phyloP scores from a whole-genome alignment of 768 basidiomycete species.

The Mycena polygramma region DNA sequence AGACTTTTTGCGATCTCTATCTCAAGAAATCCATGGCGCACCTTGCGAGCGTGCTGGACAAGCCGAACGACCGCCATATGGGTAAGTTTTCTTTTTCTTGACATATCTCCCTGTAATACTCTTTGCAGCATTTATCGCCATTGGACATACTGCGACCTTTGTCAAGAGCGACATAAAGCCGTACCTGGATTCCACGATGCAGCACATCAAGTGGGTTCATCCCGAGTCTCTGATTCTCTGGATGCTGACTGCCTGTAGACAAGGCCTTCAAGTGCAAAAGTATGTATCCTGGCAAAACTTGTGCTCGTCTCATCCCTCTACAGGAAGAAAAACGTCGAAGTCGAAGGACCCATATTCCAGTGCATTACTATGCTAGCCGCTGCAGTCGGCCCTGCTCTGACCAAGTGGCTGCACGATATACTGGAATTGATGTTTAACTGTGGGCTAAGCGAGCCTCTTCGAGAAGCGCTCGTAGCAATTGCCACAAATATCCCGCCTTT shows the following conservation, averaged over 20 bases:
- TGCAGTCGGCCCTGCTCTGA: constrained; percentile 95
- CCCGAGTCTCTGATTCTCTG: neutral
- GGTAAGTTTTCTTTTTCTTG: constrained; percentile 61
- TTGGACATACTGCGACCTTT: constrained; percentile 93
- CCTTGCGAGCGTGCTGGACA: constrained; percentile 88
- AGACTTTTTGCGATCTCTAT: constrained; percentile 91
- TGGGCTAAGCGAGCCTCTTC: constrained; percentile 90
- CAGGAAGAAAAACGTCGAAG: constrained; percentile 90
- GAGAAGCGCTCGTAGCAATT: constrained; percentile 86
- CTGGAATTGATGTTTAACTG: constrained; percentile 97
- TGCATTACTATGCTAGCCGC: constrained; percentile 96
- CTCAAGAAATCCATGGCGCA: constrained; percentile 96
- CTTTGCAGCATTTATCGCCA: constrained; percentile 88
- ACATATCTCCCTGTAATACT: constrained; percentile 10
- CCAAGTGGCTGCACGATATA: constrained; percentile 95
- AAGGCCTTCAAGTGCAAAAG: constrained; percentile 91
- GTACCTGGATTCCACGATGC: constrained; percentile 93
- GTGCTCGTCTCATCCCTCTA: neutral
- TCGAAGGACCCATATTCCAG: constrained; percentile 96
- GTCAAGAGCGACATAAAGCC: constrained; percentile 96
- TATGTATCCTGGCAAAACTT: constrained; percentile 46
- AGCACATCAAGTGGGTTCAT: constrained; percentile 73
- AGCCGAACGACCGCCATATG: constrained; percentile 88
- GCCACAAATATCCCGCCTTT: constrained; percentile 91
- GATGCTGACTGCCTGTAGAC: constrained; percentile 37